A percentile compares a stretch with the other conserved stretches of the same genome.
Evolutionary conservation across 306 rosid genomes (phyloP).

Genomic region (Cicer pinnatifidum): DNA sequence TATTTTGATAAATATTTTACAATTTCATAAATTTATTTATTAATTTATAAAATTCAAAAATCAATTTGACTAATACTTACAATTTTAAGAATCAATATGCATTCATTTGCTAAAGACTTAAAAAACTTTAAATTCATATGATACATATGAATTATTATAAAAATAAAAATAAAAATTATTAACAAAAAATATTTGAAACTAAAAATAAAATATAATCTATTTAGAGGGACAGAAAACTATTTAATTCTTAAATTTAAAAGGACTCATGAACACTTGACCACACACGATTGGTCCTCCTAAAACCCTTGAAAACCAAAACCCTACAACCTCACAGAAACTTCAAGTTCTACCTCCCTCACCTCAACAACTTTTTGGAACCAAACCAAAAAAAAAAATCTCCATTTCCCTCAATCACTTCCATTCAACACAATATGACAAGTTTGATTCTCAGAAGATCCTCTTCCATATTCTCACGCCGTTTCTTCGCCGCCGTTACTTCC

Average conservation of each 20-base stretch:
- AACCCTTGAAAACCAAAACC: slow-evolving; percentile 10
- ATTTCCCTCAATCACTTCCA: neutral
- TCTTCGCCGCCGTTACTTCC: slow-evolving; percentile 34
- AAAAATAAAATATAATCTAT: too few species aligned
- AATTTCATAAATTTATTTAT: too few species aligned
- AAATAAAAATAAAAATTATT: too few species aligned
- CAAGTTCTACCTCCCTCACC: neutral
- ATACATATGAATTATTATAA: too few species aligned
- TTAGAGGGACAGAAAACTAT: rapidly evolving
- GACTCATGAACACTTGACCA: neutral
- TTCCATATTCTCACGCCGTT: slow-evolving; percentile 38
- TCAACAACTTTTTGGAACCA: neutral
- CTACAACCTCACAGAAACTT: neutral
- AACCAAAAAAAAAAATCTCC: neutral
- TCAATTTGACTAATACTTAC: too few species aligned
- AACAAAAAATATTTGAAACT: too few species aligned
- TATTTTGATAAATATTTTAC: too few species aligned
- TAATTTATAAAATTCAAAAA: too few species aligned
- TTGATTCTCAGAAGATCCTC: slow-evolving; percentile 34
- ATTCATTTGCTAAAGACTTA: too few species aligned
- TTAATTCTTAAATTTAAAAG: too few species aligned
- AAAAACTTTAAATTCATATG: too few species aligned
- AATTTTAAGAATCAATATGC: too few species aligned
- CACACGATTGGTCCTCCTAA: neutral
- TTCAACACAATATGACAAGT: slow-evolving; percentile 10